A percentile compares a stretch with the other conserved stretches of the same genome.
These are phyloP conservation scores for Ogataea chonburiensis DNA, from an alignment of 805 yeast species.

Conservation along the genomic window DNA sequence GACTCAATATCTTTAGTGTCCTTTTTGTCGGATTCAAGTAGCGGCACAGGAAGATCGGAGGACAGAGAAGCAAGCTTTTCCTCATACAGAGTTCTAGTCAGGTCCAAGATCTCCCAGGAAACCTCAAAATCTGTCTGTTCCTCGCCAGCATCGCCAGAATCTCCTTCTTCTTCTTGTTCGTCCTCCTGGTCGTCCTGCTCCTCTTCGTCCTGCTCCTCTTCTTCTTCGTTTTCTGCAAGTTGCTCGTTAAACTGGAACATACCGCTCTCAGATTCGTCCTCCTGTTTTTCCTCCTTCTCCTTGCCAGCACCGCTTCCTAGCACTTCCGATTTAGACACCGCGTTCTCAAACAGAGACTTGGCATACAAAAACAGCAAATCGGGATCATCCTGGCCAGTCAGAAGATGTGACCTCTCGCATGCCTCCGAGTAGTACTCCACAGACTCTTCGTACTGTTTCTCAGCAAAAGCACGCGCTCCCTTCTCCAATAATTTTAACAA, in stretches of 20 bases:
- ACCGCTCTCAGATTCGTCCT: slow-evolving; percentile 31
- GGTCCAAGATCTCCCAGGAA: slow-evolving; percentile 85
- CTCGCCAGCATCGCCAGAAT: slow-evolving; percentile 35
- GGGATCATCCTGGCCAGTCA: slow-evolving; percentile 64
- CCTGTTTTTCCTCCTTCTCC: slow-evolving; percentile 35
- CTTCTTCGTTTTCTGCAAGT: slow-evolving; percentile 36
- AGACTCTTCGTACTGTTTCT: slow-evolving; percentile 65
- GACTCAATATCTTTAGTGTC: slow-evolving; percentile 23
- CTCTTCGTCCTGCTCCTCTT: slow-evolving; percentile 24
- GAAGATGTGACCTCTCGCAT: slow-evolving; percentile 53
- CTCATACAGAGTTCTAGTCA: slow-evolving; percentile 68
- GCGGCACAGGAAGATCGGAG: slow-evolving; percentile 16
- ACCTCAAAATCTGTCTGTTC: slow-evolving; percentile 76
- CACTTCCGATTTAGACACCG: slow-evolving; percentile 70
- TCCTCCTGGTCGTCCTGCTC: slow-evolving; percentile 24
- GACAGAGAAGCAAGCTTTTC: slow-evolving; percentile 31
- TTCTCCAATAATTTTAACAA: slow-evolving; percentile 50
- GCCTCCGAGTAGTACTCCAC: slow-evolving; percentile 71
- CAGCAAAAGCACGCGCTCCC: slow-evolving; percentile 65
- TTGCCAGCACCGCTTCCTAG: slow-evolving; percentile 47
- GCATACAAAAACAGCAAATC: slow-evolving; percentile 77
- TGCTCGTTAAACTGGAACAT: slow-evolving; percentile 21
- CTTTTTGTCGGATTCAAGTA: slow-evolving; percentile 23
- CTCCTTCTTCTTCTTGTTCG: slow-evolving; percentile 24
- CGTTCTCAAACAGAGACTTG: slow-evolving; percentile 73